A percentile compares a stretch with the other conserved stretches of the same genome.
Evolutionary conservation across 164 flowering plant species (phyloP).

Genomic region (grape (Vitis vinifera)): ASM3070453v1 NC_081807.1:4208001-4208500

Average conservation of each 20-base stretch:
- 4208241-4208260: slow-evolving; percentile 56
- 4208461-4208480: slow-evolving; percentile 89
- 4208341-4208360: slow-evolving; percentile 39
- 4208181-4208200: slow-evolving; percentile 4
- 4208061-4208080: not conserved
- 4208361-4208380: no score
- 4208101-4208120: slow-evolving; percentile 44
- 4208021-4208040: not conserved
- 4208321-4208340: slow-evolving; percentile 67
- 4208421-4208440: not conserved
- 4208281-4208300: slow-evolving; percentile 62
- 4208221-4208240: not conserved
- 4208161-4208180: slow-evolving; percentile 65
- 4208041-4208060: not conserved
- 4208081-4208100: not conserved
- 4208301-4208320: slow-evolving; percentile 76
- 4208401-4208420: not conserved
- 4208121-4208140: slow-evolving; percentile 51
- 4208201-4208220: not conserved
- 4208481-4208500: slow-evolving; percentile 94
- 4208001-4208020: not conserved
- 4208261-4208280: slow-evolving; percentile 80
- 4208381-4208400: no score
- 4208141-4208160: slow-evolving; percentile 75
- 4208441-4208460: slow-evolving; percentile 54